Percentiles rank a stretch among this genome's conserved stretches.
phyloP scores from a whole-genome alignment of 2,329 filamentous ascomycete genomes.

The Trichoderma sp. region DNA sequence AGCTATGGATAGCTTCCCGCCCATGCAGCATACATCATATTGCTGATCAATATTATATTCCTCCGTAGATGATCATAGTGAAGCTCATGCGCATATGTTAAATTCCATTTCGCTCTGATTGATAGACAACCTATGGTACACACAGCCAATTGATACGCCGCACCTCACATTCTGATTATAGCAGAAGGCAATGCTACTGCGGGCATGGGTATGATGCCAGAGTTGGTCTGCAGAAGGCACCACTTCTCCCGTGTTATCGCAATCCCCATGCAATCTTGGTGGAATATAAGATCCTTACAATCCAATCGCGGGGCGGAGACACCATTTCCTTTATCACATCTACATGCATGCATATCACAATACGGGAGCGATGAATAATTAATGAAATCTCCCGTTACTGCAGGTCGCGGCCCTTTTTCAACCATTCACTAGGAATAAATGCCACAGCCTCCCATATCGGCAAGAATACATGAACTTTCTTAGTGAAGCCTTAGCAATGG shows the following conservation, averaged over 20 bases:
- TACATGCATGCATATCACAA: background rate
- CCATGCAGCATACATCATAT: background rate
- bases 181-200: background rate
- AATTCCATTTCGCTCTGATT: background rate
- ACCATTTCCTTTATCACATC: background rate
- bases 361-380: slow-evolving; percentile 3
- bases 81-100: background rate
- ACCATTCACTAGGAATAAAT: background rate
- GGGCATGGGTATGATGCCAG: background rate
- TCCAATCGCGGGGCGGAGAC: slow-evolving; percentile 2
- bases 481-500: background rate
- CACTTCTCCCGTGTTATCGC: background rate
- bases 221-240: background rate
- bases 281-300: background rate
- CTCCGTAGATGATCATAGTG: background rate
- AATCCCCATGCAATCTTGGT: background rate
- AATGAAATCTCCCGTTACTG: background rate
- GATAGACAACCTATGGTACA: too few species aligned
- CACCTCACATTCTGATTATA: background rate
- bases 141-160: too few species aligned
- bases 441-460: background rate
- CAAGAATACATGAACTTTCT: background rate
- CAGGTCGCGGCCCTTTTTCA: background rate
- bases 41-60: background rate
- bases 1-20: background rate